Base-by-base conservation (phyloP, 352 stramenopile genomes). In the Phytophthora tubulina region DNA sequence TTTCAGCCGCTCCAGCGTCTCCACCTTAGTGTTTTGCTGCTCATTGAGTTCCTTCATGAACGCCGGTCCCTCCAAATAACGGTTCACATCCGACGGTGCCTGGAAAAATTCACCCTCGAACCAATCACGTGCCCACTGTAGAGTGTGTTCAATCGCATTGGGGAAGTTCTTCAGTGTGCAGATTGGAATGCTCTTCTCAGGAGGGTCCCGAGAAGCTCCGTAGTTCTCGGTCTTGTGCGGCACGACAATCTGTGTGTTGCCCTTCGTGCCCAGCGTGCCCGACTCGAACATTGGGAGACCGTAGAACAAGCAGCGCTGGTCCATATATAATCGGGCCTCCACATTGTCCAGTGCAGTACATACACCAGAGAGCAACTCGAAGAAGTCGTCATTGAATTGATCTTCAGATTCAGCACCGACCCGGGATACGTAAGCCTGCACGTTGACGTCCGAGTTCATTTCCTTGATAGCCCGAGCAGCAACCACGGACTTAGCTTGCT, bases 101-200 rank as follows among this genome's bases (percentile, higher is more conserved):
- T 99, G 97, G 72, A 98, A 98, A 82, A 99, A 99, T 56, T 97
- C 92, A 21, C 97, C 98, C 81, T 99, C 97, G 80, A 99, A 99
- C 89, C 96, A 99, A 81, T 99, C 98, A 39, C 98, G 92, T 30
- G 98, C 97, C 97, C 98, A 99, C 76, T 99, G 96, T 14, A 99
- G 79, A 14, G 97, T 99, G 83, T 99, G 98, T 67, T 99, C 97
- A 74, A 99, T 99, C 49, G 98, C 94, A 79, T 99, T 99, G 3
- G 98, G 98, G 72, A 99, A 99, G 84, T 99, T 99, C 85, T 99
- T 99, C 21, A 99, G 84, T 1, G 98, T 99, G 74, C 98, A 99
- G 54, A 99, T 98, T 8, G 98, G 98, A 75, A 99, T 99, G 56
- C 90, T 98, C 84, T 99, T 99, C 82, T 99, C 98, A 6, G 98